Evolutionary conservation across 257 asterid species (phyloP), one percentile per base, ranked within the genome.

Genomic region (Penstemon eatonii): DNA sequence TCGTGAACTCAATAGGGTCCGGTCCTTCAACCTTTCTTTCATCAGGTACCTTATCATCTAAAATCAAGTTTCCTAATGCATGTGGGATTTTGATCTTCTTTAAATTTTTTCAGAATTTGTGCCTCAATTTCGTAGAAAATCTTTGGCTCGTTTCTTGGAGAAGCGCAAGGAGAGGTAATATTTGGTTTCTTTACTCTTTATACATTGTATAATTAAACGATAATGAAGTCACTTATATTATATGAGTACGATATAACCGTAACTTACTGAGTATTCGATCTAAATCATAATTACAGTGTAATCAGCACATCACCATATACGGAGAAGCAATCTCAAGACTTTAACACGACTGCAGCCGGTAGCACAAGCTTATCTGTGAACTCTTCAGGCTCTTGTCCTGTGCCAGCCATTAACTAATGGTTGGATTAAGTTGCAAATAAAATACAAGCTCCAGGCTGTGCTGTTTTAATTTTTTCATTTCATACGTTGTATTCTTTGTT

Each of bases 91-190:
- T 71, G 13, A 25, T 25, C 33, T 25, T 25, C 33, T 25, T 25
- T 25, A 25, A 37, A 5, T 47, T 57, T 43, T 72, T 73, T 65
- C 76, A 87, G 89, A 75, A 65, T 54, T 87, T 9, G 96, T 89
- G 67, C 98, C 98, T 19, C 96, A 92, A 77, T 86, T 87, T 65
- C 87, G 96, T 15, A 80, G 81, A 71, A 94, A 94, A 74, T 92
- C 98, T 46, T 72, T 92, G 85, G 92, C 89, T 72, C 90, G 95
- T 50, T 92, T 92, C 66, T 73, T 92, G 67, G 98, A 92, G 89
- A 92, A 85, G 84, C 96, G 98, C 69, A 87, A 87, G 76, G 98
- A 88, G 58, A 89, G 96, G 98, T 92, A 83, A 78, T 58, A 41
- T 70, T 15, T 13, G 8, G 57, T 37, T 66, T 46, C 19, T 55